Evolutionary conservation across 2,329 filamentous ascomycete species (phyloP), one percentile per base, ranked within the genome.

Genomic region (Penicillium sp.): DNA sequence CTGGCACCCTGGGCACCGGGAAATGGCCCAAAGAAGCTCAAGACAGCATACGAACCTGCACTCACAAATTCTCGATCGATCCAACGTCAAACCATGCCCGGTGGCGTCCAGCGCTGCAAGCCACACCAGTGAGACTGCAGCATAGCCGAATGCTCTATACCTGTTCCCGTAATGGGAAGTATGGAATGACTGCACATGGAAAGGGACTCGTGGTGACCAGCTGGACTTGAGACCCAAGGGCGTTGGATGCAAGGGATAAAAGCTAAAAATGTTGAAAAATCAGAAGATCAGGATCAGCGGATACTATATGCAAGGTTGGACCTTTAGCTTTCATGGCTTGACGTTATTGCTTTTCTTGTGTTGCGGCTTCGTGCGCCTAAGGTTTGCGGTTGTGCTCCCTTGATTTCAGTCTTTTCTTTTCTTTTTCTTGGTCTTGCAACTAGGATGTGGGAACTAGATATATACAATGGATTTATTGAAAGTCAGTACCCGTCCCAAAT

Each of bases 111-210:
- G 32, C 47, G 23, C 29, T 47, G 47, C 44, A 50, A 42, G 49
- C 54, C 54, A 57, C 52, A 49, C 49, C 52, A 55, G 54, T 57
- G 24, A 57, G 35, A 57, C 49, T 47, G 42, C 47, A 45, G 52
- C 24, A 44, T 45, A 57, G 37, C 49, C 54, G 49, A 55, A 48
- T 13, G n/a, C 23, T 18, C 10, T 18, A 33, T 28, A 27, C 42
- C 35, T 31, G 10, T 41, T 29, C 47, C 41, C 42, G 24, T 35
- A 13, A 25, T 46, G 42, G 44, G 13, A 18, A 40, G 15, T 18
- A 28, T 9, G 27, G 3, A 12, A 40, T 47, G 47, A 52, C 41
- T 20, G 44, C 50, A 57, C 50, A 55, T 55, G 49, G 49, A 8
- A 20, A 18, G 9, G 32, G 3, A 8, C 15, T 37, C 33, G 33